phyloP scores from a whole-genome alignment of 805 yeast genomes.

The Schwanniomyces sp. region DNA sequence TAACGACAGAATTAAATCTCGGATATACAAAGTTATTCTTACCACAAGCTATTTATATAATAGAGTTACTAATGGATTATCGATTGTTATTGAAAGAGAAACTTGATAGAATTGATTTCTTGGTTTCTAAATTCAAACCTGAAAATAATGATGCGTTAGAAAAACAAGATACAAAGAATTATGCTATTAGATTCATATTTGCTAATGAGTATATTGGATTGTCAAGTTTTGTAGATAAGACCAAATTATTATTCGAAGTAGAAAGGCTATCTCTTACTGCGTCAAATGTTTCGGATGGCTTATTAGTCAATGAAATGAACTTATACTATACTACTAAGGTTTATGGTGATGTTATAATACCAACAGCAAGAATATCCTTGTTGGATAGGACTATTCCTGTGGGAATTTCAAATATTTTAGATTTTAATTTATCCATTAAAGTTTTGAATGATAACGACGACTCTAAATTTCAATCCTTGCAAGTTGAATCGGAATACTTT shows the following conservation, averaged over 20 bases:
- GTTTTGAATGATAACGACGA: slow-evolving; percentile 36
- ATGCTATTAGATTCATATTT: slow-evolving; percentile 23
- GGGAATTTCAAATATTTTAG: slow-evolving; percentile 42
- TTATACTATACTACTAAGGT: slow-evolving; percentile 19
- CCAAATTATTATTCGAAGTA: slow-evolving; percentile 34
- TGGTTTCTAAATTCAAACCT: neutral
- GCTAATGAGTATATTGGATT: slow-evolving; percentile 37
- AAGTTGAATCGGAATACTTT: slow-evolving; percentile 58
- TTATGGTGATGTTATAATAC: slow-evolving; percentile 40
- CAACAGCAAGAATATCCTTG: slow-evolving; percentile 41
- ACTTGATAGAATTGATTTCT: slow-evolving; percentile 2
- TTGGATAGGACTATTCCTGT: slow-evolving; percentile 38
- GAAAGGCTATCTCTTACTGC: slow-evolving; percentile 26
- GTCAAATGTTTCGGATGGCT: slow-evolving; percentile 20
- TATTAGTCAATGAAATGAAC: neutral
- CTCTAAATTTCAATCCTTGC: slow-evolving; percentile 43
- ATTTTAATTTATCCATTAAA: slow-evolving; percentile 46
- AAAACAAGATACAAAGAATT: slow-evolving; percentile 1
- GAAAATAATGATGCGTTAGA: neutral
- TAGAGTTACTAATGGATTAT: slow-evolving; percentile 12
- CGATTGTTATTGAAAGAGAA: neutral
- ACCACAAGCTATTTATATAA: slow-evolving; percentile 21
- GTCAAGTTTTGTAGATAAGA: slow-evolving; percentile 28
- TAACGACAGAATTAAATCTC: slow-evolving; percentile 15
- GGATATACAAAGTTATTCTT: slow-evolving; percentile 30